Conservation (phyloP, 352 stramenopile genomes). For the Phytopythium vexans region DNA sequence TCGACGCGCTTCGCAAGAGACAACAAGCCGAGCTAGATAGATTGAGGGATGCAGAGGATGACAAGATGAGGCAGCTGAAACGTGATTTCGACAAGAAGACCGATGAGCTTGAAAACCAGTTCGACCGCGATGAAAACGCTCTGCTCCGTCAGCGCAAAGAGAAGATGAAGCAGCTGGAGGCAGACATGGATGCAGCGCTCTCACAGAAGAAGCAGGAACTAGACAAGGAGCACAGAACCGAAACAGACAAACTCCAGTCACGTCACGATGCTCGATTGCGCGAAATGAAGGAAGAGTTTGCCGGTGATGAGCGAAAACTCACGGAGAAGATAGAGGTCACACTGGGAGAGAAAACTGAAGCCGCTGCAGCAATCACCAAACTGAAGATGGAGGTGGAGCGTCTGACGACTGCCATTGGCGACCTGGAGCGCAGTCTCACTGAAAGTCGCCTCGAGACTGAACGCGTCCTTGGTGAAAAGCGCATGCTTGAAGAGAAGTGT, state of each 20-base stretch:
- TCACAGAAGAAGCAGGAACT: conserved; percentile 55
- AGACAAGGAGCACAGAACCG: conserved; percentile 42
- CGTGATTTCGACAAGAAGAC: conserved; percentile 65
- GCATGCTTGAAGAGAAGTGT: conserved; percentile 6
- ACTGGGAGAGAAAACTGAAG: conserved; percentile 24
- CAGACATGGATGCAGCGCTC: conserved; percentile 39
- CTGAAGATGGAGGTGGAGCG: conserved; percentile 29
- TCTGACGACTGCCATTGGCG: conserved; percentile 12
- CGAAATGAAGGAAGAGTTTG: conserved; percentile 39
- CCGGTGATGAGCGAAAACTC: conserved; percentile 29
- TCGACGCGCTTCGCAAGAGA: conserved; percentile 39
- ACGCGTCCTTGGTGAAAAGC: conserved; percentile 11
- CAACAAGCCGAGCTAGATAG: conserved; percentile 46
- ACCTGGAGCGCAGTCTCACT: conserved; percentile 16
- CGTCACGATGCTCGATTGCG: conserved; percentile 41
- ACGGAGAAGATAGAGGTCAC: conserved; percentile 24
- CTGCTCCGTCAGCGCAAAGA: conserved; percentile 54
- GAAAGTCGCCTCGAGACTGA: conserved; percentile 13
- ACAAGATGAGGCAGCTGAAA: conserved; percentile 56
- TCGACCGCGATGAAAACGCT: conserved; percentile 58
- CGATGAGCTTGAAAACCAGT: conserved; percentile 66
- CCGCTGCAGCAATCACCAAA: conserved; percentile 9
- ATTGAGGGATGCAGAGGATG: conserved; percentile 49
- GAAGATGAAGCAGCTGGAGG: conserved; percentile 59
- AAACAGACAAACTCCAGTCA: conserved; percentile 33